Evolutionary conservation across 208 protist genomes (phyloP).

Genomic region (Crithidia brevicula): DNA sequence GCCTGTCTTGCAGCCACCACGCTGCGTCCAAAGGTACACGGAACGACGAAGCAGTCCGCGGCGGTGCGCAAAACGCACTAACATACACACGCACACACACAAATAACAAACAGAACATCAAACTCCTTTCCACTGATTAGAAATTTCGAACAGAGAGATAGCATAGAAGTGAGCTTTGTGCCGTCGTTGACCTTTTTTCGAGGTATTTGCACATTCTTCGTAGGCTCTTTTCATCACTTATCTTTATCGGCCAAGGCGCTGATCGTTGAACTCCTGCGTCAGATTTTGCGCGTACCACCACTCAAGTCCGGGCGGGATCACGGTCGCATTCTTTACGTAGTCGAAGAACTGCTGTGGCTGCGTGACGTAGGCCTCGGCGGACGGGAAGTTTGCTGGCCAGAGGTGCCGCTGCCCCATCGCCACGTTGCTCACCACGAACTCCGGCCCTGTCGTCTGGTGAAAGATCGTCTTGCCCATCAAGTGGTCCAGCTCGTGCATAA

Average conservation of each 20-base stretch:
- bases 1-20: too few relatives aligned
- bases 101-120: too few relatives aligned
- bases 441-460: conserved; percentile 68
- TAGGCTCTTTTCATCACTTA: neutral
- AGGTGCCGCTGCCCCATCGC: conserved; percentile 81
- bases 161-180: too few relatives aligned
- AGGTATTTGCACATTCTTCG: too few relatives aligned
- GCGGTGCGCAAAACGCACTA: too few relatives aligned
- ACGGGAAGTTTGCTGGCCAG: conserved; percentile 88
- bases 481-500: conserved; percentile 93
- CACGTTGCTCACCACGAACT: conserved; percentile 82
- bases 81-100: too few relatives aligned
- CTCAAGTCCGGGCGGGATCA: conserved; percentile 82
- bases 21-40: too few relatives aligned
- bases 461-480: conserved; percentile 85
- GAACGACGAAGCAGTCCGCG: too few relatives aligned
- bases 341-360: conserved; percentile 83
- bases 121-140: too few relatives aligned
- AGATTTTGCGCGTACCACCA: conserved; percentile 73
- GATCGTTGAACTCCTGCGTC: conserved; percentile 57
- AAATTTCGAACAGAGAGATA: too few relatives aligned
- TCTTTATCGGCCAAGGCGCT: conserved; percentile 33
- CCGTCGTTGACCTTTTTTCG: too few relatives aligned
- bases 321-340: conserved; percentile 74
- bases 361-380: conserved; percentile 84